These are phyloP conservation scores for Sugiyamaella grinbergsii DNA, from an alignment of 1,139 yeast genomes.

Conservation along the genomic window DNA sequence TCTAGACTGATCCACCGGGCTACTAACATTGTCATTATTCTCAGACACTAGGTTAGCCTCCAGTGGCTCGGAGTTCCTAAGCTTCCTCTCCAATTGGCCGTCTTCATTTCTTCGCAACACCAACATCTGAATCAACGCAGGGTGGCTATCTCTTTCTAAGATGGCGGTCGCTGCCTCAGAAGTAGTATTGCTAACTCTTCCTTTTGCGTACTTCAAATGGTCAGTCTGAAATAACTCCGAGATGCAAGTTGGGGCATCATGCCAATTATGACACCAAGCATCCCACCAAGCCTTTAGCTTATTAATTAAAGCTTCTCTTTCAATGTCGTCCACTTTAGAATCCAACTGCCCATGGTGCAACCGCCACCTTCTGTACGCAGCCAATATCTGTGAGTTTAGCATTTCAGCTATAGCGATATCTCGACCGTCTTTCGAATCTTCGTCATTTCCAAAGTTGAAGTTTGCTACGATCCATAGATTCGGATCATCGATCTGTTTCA, in stretches of 20 bases:
- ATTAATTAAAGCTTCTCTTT: slow-evolving; percentile 28
- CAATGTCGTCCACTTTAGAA: slow-evolving; percentile 16
- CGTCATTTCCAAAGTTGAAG: slow-evolving; percentile 22
- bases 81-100: not conserved
- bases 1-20: slow-evolving; percentile 1
- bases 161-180: slow-evolving; percentile 33
- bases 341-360: slow-evolving; percentile 36
- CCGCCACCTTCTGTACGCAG: slow-evolving; percentile 37
- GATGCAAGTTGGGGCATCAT: slow-evolving; percentile 31
- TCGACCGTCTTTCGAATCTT: slow-evolving; percentile 22
- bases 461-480: slow-evolving; percentile 39
- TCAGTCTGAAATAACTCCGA: slow-evolving; percentile 28
- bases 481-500: slow-evolving; percentile 33
- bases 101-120: slow-evolving; percentile 12
- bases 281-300: slow-evolving; percentile 37
- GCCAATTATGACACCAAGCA: slow-evolving; percentile 38
- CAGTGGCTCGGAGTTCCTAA: not conserved
- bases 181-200: slow-evolving; percentile 32
- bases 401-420: slow-evolving; percentile 32
- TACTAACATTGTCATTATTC: too few relatives aligned
- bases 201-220: slow-evolving; percentile 30
- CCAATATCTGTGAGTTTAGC: slow-evolving; percentile 32
- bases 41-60: not conserved
- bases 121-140: slow-evolving; percentile 12
- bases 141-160: slow-evolving; percentile 23